These are phyloP conservation scores for Leccinum arenicola DNA, from an alignment of 768 basidiomycete species.

Conservation along the genomic window DNA sequence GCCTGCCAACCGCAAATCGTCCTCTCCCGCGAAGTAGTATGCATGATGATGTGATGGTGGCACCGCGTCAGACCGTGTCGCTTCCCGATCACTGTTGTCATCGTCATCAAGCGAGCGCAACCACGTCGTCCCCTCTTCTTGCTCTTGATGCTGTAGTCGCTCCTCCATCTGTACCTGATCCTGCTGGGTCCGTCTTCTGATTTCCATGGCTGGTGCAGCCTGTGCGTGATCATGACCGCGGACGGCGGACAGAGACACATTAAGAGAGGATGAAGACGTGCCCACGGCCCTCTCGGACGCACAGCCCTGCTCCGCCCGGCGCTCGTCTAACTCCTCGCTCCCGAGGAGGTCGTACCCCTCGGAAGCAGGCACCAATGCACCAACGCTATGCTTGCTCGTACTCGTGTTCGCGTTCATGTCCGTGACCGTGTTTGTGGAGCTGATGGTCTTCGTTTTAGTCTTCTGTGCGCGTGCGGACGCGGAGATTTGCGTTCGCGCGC, in stretches of 20 bases:
- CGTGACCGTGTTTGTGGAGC: neutral
- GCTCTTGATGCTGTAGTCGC: neutral
- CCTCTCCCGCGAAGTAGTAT: constrained; percentile 54
- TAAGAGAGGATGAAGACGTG: neutral
- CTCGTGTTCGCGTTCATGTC: neutral
- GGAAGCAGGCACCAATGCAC: constrained; percentile 2
- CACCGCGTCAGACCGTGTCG: constrained; percentile 2
- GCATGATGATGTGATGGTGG: constrained; percentile 30
- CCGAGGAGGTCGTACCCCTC: constrained; percentile 5
- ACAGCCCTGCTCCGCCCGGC: neutral
- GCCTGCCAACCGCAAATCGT: constrained; percentile 55
- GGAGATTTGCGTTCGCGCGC: neutral
- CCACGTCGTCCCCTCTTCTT: neutral
- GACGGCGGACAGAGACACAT: neutral
- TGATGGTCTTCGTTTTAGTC: neutral
- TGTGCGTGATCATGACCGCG: neutral
- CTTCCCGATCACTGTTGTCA: neutral
- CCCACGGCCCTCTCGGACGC: neutral
- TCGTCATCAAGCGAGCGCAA: neutral
- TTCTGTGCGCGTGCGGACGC: neutral
- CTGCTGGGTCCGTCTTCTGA: neutral
- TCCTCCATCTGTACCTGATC: neutral
- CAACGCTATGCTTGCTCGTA: neutral
- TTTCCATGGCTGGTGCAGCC: neutral
- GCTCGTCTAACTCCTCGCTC: constrained; percentile 13